Evolutionary conservation across 1,284 basidiomycete species (phyloP).

Genomic region (Trametes pubescens): DNA sequence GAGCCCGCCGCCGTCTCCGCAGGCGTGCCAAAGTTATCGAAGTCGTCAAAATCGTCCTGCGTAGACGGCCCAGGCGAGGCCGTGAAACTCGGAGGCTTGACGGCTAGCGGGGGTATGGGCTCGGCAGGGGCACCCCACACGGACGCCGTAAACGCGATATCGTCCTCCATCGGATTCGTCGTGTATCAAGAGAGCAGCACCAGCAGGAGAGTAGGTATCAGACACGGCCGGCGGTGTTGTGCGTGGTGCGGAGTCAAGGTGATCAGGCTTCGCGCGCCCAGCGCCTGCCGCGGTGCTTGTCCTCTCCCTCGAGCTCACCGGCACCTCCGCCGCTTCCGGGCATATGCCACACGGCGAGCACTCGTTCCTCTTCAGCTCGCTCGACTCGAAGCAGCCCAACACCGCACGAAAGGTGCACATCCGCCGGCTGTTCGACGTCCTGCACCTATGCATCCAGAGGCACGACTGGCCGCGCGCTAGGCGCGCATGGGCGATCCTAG

Average conservation of each 20-base stretch:
- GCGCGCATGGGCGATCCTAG: constrained; percentile 82
- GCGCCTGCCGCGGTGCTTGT: constrained; percentile 8
- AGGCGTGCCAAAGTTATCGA: constrained; percentile 75
- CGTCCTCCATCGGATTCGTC: constrained; percentile 66
- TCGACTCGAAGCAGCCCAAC: constrained; percentile 52
- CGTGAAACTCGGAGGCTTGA: constrained; percentile 35
- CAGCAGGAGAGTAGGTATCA: neutral
- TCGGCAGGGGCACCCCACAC: constrained; percentile 69
- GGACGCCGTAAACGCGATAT: constrained; percentile 72
- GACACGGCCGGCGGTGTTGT: constrained; percentile 8
- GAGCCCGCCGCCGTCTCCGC: constrained; percentile 49
- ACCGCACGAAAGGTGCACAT: constrained; percentile 74
- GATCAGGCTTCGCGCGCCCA: constrained; percentile 13
- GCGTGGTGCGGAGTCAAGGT: constrained; percentile 22
- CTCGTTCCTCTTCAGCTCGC: constrained; percentile 64
- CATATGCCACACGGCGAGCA: constrained; percentile 45
- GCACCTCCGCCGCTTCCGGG: constrained; percentile 6
- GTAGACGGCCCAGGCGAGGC: constrained; percentile 44
- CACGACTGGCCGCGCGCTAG: constrained; percentile 72
- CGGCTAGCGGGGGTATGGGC: constrained; percentile 42
- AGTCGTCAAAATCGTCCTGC: constrained; percentile 66
- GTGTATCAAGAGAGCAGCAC: neutral
- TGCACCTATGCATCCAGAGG: constrained; percentile 78
- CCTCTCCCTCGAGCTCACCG: constrained; percentile 3
- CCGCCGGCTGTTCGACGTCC: constrained; percentile 74